Evolutionary conservation across 495 filamentous ascomycete species (phyloP).

Genomic region (Delitschia confertaspora): DNA sequence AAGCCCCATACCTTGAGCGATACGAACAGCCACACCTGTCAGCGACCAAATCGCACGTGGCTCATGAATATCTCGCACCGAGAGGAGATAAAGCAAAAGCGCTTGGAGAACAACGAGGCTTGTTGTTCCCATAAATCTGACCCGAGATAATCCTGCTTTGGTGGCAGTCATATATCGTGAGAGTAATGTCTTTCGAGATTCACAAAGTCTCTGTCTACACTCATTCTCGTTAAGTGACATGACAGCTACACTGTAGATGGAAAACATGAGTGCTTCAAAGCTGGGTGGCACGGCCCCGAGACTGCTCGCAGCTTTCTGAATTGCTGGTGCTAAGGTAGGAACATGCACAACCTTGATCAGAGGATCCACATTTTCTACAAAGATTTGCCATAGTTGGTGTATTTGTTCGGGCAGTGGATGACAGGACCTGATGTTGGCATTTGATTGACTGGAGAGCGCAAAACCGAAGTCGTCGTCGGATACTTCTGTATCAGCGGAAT

Average conservation of each 20-base stretch:
- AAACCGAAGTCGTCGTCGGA: constrained; percentile 13
- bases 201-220: constrained; percentile 10
- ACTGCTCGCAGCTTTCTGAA: constrained; percentile 6
- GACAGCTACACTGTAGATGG: constrained; percentile 10
- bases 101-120: constrained; percentile 34
- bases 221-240: constrained; percentile 5
- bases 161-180: constrained; percentile 25
- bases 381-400: constrained; percentile 27
- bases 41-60: constrained; percentile 35
- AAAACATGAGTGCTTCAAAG: constrained; percentile 14
- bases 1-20: constrained; percentile 44
- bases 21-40: constrained; percentile 40
- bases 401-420: constrained; percentile 13
- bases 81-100: constrained; percentile 30
- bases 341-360: constrained; percentile 10
- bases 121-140: constrained; percentile 33
- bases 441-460: constrained; percentile 4
- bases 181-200: constrained; percentile 18
- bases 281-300: neutral
- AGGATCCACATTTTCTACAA: constrained; percentile 13
- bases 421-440: constrained; percentile 1
- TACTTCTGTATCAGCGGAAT: constrained; percentile 10
- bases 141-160: constrained; percentile 29
- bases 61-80: constrained; percentile 33
- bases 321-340: constrained; percentile 11